Percentiles rank a stretch among this genome's conserved stretches.
phyloP scores from a whole-genome alignment of 1,284 basidiomycete genomes.

The Phellopilus nigrolimitatus region DNA sequence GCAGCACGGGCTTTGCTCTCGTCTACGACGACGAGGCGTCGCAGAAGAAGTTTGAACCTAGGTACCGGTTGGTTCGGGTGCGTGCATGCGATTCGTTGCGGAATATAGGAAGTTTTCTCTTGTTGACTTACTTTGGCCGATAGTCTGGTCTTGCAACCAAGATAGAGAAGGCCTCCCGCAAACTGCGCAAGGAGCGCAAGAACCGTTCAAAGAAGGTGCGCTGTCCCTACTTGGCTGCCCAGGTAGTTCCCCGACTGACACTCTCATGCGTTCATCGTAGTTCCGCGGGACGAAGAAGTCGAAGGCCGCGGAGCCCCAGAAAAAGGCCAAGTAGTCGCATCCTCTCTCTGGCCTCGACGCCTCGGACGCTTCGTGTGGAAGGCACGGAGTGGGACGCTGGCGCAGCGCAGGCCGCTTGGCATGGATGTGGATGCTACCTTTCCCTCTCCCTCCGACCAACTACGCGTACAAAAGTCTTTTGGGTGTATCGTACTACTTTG shows the following conservation, averaged over 20 bases:
- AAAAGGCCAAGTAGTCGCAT: constrained; percentile 74
- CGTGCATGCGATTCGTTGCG: constrained; percentile 33
- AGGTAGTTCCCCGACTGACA: constrained; percentile 12
- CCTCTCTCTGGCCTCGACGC: background rate
- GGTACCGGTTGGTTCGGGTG: constrained; percentile 92
- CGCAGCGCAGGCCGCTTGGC: background rate
- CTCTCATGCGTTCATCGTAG: constrained; percentile 34
- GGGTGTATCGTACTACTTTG: constrained; percentile 22
- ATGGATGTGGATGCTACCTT: constrained; percentile 13
- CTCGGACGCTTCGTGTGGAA: background rate
- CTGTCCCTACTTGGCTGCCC: constrained; percentile 5
- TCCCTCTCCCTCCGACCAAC: constrained; percentile 4
- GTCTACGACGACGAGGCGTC: constrained; percentile 97
- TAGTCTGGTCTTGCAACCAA: constrained; percentile 84
- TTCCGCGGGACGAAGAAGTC: constrained; percentile 88
- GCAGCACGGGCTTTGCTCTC: constrained; percentile 94
- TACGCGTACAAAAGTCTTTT: constrained; percentile 18
- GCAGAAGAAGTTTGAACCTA: constrained; percentile 97
- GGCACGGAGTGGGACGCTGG: background rate
- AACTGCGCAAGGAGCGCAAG: constrained; percentile 99
- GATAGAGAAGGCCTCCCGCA: constrained; percentile 90
- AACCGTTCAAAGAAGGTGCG: constrained; percentile 96
- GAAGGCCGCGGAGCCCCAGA: constrained; percentile 85
- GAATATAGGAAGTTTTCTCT: background rate
- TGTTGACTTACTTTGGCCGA: background rate